Evolutionary conservation across 345 rosid genomes (phyloP), one percentile per base, ranked within the genome.

Genomic region (Nasturtium officinale): DNA sequence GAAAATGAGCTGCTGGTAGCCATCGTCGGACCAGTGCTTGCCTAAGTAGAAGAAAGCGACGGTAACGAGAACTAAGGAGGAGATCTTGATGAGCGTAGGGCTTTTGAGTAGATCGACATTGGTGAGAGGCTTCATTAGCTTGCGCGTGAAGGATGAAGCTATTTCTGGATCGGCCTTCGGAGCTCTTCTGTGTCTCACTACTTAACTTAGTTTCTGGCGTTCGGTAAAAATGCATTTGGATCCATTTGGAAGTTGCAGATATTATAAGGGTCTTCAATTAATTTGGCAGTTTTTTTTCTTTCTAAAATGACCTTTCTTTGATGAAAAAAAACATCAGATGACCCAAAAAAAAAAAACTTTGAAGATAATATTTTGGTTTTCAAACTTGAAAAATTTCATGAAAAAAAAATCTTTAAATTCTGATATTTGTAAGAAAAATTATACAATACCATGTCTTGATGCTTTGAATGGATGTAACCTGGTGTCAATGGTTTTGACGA

Each of bases 21-120:
- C 86, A 60, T 79, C 62, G 70, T 83, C 83, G 78, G 96, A 89
- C 92, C 92, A 92, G 83, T 89, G 90, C 78, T 85, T 90, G 28
- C 99, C 99, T 25, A 90, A 40, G 90, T 84, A 92, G 82, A 96
- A 96, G 87, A 89, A 96, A 33, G 86, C 72, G 72, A 82, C 59
- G 70, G 97, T 72, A 78, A 90, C 56, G 73, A 89, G 78, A 45
- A 78, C 3, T 55, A 90, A 77, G 50, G 87, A 86, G 13, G 82
- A 56, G 86, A 88, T 55, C 79, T 85, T 88, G 68, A 90, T 50
- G 6, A 74, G 45, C 7, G 77, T 55, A 9, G 86, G 85, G 71
- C 52, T 71, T 73, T 76, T 87, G 82, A 88, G 52, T 35, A 85
- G 67, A 82, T 95, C 88, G 33, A 67, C 65, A 68, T 59, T 72